phyloP scores from a whole-genome alignment of 2,329 filamentous ascomycete genomes.

The Coniochaeta pulveracea region DNA sequence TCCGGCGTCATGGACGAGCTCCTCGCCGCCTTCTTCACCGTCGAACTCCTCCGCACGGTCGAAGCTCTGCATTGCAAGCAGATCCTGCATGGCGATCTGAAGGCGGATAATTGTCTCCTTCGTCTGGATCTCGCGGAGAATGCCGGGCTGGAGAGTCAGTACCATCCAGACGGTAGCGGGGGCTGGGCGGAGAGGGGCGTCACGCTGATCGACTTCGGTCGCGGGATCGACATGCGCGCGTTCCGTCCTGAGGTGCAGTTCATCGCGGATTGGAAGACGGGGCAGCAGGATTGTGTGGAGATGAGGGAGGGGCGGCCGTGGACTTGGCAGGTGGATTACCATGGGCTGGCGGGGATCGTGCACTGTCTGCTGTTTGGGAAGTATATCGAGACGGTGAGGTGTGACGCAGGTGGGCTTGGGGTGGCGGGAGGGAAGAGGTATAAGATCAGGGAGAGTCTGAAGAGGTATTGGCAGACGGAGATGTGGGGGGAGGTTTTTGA shows the following conservation, averaged over 20 bases:
- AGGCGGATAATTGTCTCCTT: slow-evolving; percentile 89
- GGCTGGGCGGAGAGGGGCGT: slow-evolving; percentile 78
- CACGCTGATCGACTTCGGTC: slow-evolving; percentile 86
- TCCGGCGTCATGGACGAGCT: slow-evolving; percentile 77
- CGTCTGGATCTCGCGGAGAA: slow-evolving; percentile 52
- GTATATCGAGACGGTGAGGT: slow-evolving; percentile 73
- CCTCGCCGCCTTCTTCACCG: slow-evolving; percentile 87
- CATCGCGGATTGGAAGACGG: slow-evolving; percentile 90
- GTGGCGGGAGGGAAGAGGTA: slow-evolving; percentile 53
- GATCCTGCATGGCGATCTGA: slow-evolving; percentile 86
- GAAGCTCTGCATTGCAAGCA: slow-evolving; percentile 73
- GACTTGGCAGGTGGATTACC: slow-evolving; percentile 97
- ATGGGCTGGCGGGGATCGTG: slow-evolving; percentile 79
- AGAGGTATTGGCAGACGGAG: slow-evolving; percentile 94
- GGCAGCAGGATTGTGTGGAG: slow-evolving; percentile 80
- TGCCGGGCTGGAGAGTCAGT: slow-evolving; percentile 45
- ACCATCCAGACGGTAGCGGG: slow-evolving; percentile 59
- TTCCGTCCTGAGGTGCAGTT: slow-evolving; percentile 73
- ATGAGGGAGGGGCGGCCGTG: slow-evolving; percentile 90
- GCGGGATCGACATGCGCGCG: slow-evolving; percentile 83
- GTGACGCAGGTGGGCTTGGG: slow-evolving; percentile 42
- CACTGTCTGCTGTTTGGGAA: slow-evolving; percentile 87
- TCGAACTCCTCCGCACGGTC: slow-evolving; percentile 83
- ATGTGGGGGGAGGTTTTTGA: slow-evolving; percentile 81
- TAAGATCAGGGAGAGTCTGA: slow-evolving; percentile 69